Base-by-base conservation (phyloP, 2,329 filamentous ascomycete genomes). In the Trichophyton schoenleinii region DNA sequence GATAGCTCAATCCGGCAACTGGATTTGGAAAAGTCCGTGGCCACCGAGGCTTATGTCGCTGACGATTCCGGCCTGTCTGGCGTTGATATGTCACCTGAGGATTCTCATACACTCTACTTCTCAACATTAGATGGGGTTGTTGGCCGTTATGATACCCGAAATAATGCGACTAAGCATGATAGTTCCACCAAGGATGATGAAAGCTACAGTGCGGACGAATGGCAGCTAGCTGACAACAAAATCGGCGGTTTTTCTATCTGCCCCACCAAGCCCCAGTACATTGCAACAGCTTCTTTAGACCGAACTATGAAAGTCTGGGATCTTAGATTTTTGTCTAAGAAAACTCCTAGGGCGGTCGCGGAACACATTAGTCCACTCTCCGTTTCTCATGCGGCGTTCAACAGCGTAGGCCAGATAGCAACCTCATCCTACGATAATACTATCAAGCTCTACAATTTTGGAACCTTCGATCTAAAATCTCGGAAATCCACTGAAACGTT, bases 351-450 rank as follows among this genome's bases (percentile, higher is more conserved):
- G 0, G 77, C 95, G 0, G 74, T 97, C 0, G 92, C 88, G 5
- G 87, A 94, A 70, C 91, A 99, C 68, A 79, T 84, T 60, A 94
- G 87, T 20, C 82, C 87, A 2, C 77, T 97, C 0, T 95, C 89
- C 0, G 91, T 99, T 0, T 95, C 89, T 0, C 91, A 96, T 71
- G 94, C 92, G 0, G 88, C 91, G 0, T 99, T 91, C 85, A 94
- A 91, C 64, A 79, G 84, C 0, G 87, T 82, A 0, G 94, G 92
- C 0, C 88, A 95, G 65, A 79, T 99, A 3, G 94, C 91, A 0
- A 99, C 94, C 0, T 88, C 91, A 0, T 92, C 88, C 0, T 99
- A 99, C 71, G 94, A 99, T 69, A 91, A 99, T 68, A 95, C 89
- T 0, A 82, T 99, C 65, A 97, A 97, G 70, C 87, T 99, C 8